A percentile compares a stretch with the other conserved stretches of the same genome.
Conservation (phyloP, 1,284 basidiomycete species). For the Leccinum subfulvum region DNA sequence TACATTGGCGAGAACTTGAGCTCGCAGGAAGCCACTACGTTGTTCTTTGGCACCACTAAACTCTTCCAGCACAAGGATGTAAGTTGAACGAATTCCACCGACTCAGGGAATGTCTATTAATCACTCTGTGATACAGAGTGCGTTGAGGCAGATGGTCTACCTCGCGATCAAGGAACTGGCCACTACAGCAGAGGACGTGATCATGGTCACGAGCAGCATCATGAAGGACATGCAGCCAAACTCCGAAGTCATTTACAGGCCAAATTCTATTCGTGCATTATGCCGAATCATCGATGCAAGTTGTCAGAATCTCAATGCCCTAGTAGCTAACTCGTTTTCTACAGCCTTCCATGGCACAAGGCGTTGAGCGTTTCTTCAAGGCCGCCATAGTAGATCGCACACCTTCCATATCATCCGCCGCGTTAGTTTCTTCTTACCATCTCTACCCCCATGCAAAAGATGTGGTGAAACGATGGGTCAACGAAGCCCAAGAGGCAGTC, state of each 20-base stretch:
- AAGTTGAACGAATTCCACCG: constrained; percentile 38
- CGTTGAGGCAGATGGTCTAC: constrained; percentile 97
- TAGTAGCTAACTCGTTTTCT: constrained; percentile 10
- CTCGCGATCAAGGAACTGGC: constrained; percentile 98
- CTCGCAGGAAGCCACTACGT: constrained; percentile 93
- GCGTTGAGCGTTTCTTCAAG: constrained; percentile 98
- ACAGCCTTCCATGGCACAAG: constrained; percentile 95
- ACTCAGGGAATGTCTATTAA: constrained; percentile 8
- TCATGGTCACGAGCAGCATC: constrained; percentile 99
- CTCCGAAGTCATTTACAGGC: constrained; percentile 97
- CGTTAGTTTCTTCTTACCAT: constrained; percentile 96
- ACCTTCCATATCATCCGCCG: constrained; percentile 93
- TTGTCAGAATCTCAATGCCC: constrained; percentile 21
- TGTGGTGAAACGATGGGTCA: constrained; percentile 97
- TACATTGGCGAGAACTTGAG: constrained; percentile 96
- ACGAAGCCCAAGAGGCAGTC: constrained; percentile 96
- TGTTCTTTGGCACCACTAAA: constrained; percentile 99
- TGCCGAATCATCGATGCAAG: constrained; percentile 96
- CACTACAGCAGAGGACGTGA: constrained; percentile 95
- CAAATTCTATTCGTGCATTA: constrained; percentile 95
- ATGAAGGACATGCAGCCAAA: constrained; percentile 99
- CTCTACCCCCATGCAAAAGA: constrained; percentile 92
- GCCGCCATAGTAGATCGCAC: constrained; percentile 98
- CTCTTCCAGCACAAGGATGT: constrained; percentile 99
- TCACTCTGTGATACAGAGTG: constrained; percentile 58